Evolutionary conservation across 1,284 basidiomycete genomes (phyloP).

Genomic region (Gymnopus androsaceus): DNA sequence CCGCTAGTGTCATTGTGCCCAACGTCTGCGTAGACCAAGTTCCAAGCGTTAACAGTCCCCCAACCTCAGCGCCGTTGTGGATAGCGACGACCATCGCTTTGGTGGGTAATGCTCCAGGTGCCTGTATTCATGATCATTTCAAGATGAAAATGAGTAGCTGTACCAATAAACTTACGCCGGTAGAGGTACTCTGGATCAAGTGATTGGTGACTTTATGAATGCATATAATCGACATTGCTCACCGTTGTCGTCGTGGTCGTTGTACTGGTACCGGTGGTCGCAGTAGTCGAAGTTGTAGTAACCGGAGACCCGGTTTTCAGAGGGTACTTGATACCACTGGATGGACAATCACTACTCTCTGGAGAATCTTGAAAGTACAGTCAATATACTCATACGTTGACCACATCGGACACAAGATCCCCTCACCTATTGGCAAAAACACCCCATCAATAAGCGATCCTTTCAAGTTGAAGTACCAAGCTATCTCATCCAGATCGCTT

Average conservation of each 20-base stretch:
- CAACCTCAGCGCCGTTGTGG: slow-evolving; percentile 32
- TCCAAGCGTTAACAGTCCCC: slow-evolving; percentile 48
- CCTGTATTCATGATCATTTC: slow-evolving; percentile 19
- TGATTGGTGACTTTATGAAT: not conserved
- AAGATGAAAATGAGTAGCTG: not conserved
- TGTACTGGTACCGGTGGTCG: not conserved
- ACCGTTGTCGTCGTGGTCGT: slow-evolving; percentile 1
- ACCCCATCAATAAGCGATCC: slow-evolving; percentile 68
- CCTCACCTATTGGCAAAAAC: slow-evolving; percentile 61
- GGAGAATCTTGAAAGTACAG: slow-evolving; percentile 47
- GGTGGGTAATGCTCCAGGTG: slow-evolving; percentile 39
- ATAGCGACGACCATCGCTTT: slow-evolving; percentile 47
- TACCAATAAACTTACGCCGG: slow-evolving; percentile 3
- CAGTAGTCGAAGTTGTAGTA: slow-evolving; percentile 14
- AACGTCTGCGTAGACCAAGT: slow-evolving; percentile 56
- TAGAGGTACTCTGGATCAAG: not conserved
- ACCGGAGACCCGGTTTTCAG: slow-evolving; percentile 47
- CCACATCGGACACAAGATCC: not conserved
- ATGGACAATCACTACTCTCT: slow-evolving; percentile 50
- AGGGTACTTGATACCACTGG: slow-evolving; percentile 64
- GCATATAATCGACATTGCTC: not conserved
- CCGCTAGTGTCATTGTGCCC: slow-evolving; percentile 45
- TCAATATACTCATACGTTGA: not conserved
- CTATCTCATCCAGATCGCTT: slow-evolving; percentile 51
- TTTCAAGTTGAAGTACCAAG: slow-evolving; percentile 69